Conservation (phyloP, 2,329 filamentous ascomycete genomes). For the Plectosphaerella cucumerina region DNA sequence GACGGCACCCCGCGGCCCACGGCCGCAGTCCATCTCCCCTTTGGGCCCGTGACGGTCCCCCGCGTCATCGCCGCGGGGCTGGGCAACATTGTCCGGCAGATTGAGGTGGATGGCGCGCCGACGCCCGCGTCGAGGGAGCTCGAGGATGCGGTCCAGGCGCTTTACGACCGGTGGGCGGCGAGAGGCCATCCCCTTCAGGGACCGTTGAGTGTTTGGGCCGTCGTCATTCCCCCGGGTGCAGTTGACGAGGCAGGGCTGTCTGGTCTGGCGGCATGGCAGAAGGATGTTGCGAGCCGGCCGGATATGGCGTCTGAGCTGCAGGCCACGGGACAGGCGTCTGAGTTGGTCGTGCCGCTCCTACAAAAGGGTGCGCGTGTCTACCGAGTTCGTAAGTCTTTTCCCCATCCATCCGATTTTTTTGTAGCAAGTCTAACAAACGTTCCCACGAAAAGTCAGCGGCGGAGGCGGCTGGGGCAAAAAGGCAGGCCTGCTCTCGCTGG, state of each 20-base stretch:
- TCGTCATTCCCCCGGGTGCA: constrained; percentile 50
- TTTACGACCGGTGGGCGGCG: constrained; percentile 40
- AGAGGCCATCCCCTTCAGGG: constrained; percentile 36
- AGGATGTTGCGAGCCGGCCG: constrained; percentile 11
- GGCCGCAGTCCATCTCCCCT: constrained; percentile 31
- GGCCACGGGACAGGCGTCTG: neutral
- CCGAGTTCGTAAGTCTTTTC: constrained; percentile 35
- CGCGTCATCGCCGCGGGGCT: constrained; percentile 61
- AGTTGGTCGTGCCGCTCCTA: constrained; percentile 1
- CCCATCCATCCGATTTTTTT: neutral
- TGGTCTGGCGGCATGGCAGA: constrained; percentile 2
- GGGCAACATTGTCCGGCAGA: constrained; percentile 72
- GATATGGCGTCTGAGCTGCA: neutral
- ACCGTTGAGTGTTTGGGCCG: constrained; percentile 67
- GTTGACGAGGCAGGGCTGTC: neutral
- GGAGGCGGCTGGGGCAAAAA: constrained; percentile 84
- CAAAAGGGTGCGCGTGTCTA: constrained; percentile 31
- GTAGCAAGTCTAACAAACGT: neutral
- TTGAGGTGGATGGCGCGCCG: constrained; percentile 43
- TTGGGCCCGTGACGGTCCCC: constrained; percentile 60
- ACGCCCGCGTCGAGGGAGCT: constrained; percentile 68
- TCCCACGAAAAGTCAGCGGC: constrained; percentile 57
- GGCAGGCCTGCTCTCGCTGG: constrained; percentile 72
- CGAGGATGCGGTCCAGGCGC: constrained; percentile 57
- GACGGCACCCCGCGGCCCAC: constrained; percentile 15